Evolutionary conservation across 2,329 filamentous ascomycete species (phyloP).

Genomic region (Ascochyta viciae-villosae): DNA sequence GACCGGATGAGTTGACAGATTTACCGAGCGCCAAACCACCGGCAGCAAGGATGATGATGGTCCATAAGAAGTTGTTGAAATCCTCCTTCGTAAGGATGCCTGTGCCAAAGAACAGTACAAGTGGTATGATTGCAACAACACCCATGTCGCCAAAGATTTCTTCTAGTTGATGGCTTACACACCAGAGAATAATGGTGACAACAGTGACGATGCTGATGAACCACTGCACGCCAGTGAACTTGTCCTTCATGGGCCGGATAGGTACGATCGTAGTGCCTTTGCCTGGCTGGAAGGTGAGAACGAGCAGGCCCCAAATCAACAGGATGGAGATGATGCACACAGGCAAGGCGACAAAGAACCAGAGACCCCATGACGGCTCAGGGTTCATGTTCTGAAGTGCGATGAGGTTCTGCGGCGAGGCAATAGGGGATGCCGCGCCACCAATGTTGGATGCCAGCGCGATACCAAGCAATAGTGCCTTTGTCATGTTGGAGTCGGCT

Average conservation of each 20-base stretch:
- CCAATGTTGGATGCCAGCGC: constrained; percentile 95
- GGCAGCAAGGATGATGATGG: constrained; percentile 96
- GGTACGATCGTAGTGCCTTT: constrained; percentile 88
- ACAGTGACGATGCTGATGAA: constrained; percentile 88
- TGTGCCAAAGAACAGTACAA: constrained; percentile 94
- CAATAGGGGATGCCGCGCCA: constrained; percentile 94
- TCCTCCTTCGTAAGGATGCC: constrained; percentile 98
- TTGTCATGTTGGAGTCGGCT: constrained; percentile 89
- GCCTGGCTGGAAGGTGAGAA: constrained; percentile 84
- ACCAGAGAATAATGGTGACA: constrained; percentile 88
- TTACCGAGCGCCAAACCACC: constrained; percentile 92
- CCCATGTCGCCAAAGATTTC: constrained; percentile 95
- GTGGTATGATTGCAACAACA: constrained; percentile 93
- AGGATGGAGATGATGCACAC: constrained; percentile 89
- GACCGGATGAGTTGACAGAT: constrained; percentile 89
- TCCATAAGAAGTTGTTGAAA: constrained; percentile 99
- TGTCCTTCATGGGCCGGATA: constrained; percentile 87
- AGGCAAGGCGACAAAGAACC: constrained; percentile 96
- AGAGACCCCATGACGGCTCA: constrained; percentile 88
- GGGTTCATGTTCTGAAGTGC: constrained; percentile 95
- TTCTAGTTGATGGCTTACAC: constrained; percentile 87
- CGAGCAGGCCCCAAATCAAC: constrained; percentile 85
- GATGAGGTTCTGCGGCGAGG: constrained; percentile 96
- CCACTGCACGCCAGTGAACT: constrained; percentile 87
- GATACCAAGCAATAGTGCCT: constrained; percentile 93